phyloP scores from a whole-genome alignment of 2,329 filamentous ascomycete genomes.

The Claviceps sorghi region DNA sequence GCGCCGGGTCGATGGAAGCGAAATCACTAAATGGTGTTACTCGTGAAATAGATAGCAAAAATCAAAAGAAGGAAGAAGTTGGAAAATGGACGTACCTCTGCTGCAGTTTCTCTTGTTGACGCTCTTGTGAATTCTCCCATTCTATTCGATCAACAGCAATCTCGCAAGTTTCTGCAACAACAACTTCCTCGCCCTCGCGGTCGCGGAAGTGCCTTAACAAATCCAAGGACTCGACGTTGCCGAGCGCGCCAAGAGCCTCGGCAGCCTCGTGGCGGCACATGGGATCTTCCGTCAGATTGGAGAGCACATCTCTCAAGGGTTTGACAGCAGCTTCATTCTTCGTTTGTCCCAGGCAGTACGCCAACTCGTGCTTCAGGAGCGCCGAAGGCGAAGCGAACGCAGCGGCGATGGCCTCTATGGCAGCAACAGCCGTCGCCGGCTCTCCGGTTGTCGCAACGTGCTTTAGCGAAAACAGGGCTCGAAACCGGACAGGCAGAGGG shows the following conservation, averaged over 20 bases:
- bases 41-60: neutral
- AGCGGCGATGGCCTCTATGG: conserved; percentile 71
- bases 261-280: conserved; percentile 97
- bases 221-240: conserved; percentile 57
- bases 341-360: conserved; percentile 91
- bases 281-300: conserved; percentile 67
- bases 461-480: conserved; percentile 94
- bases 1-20: conserved; percentile 86
- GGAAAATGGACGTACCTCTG: conserved; percentile 47
- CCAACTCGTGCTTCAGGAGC: conserved; percentile 87
- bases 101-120: conserved; percentile 61
- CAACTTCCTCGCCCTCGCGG: conserved; percentile 57
- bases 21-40: conserved; percentile 53
- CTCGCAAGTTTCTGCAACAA: conserved; percentile 90
- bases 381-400: conserved; percentile 75
- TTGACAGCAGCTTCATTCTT: conserved; percentile 60
- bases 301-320: conserved; percentile 58
- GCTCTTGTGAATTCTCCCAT: conserved; percentile 70
- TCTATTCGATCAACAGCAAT: conserved; percentile 88
- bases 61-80: neutral
- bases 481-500: conserved; percentile 78
- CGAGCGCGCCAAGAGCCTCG: conserved; percentile 82
- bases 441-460: conserved; percentile 63
- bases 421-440: conserved; percentile 38
- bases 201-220: conserved; percentile 62